Evolutionary conservation across 169 alveolate species (phyloP).

Genomic region (Plasmodium vivax): DNA sequence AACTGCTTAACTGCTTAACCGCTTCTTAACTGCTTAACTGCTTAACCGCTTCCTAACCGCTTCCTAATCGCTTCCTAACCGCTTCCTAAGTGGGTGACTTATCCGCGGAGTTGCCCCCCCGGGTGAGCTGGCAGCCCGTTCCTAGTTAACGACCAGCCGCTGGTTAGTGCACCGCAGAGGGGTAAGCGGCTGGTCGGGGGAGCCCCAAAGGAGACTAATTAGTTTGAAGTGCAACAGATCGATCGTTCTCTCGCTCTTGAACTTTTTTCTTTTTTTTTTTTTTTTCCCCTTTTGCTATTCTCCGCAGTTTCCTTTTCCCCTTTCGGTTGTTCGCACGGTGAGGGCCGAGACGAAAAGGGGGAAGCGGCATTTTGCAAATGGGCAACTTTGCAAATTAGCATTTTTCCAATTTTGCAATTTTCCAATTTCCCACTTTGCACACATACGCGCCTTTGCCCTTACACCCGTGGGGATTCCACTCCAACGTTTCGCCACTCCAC

Average conservation of each 20-base stretch:
- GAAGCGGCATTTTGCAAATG: neutral
- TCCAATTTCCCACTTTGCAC: no score
- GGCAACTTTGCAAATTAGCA: neutral
- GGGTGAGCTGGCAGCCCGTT: neutral
- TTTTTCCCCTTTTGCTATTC: neutral
- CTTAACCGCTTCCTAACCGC: no score
- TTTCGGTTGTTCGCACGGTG: neutral
- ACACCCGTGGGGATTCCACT: neutral
- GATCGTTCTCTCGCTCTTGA: neutral
- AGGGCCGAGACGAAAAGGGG: neutral
- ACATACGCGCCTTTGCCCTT: no score
- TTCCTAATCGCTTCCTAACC: no score
- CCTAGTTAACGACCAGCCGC: neutral
- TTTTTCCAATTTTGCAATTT: no score
- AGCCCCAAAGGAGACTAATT: neutral
- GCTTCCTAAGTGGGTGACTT: neutral
- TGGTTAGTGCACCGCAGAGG: neutral
- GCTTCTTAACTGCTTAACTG: no score
- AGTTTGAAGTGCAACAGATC: neutral
- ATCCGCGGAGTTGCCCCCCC: neutral
- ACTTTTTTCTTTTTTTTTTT: neutral
- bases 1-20: no score
- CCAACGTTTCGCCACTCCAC: neutral
- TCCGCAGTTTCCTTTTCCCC: neutral
- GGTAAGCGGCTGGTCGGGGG: neutral